Conservation (phyloP, 2,329 filamentous ascomycete genomes). For the Apiospora pterosperma region DNA sequence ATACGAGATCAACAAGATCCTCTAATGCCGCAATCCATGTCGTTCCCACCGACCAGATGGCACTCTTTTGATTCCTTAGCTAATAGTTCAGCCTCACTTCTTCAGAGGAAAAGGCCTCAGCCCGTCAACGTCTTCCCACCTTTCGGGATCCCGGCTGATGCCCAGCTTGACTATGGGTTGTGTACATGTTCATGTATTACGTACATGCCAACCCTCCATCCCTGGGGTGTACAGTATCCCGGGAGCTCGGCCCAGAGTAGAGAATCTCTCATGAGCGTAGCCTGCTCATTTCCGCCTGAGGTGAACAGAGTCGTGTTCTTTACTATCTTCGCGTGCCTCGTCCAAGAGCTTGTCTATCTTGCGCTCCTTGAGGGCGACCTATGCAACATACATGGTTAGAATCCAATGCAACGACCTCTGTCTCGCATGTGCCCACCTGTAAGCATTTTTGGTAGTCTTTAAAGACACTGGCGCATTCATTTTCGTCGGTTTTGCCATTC, state of each 20-base stretch:
- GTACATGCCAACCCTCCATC: neutral
- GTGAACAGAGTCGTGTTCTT: conserved; percentile 77
- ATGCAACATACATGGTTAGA: conserved; percentile 6
- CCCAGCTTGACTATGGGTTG: neutral
- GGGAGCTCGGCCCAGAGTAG: neutral
- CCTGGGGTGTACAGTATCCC: neutral
- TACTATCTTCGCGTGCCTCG: conserved; percentile 84
- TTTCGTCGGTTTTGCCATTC: conserved; percentile 68
- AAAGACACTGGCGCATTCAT: conserved; percentile 83
- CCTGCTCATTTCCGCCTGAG: conserved; percentile 42
- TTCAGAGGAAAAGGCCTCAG: neutral
- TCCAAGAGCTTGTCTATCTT: conserved; percentile 93
- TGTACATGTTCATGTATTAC: neutral
- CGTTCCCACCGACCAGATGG: neutral
- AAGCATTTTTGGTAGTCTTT: conserved; percentile 86
- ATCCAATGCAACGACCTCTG: neutral
- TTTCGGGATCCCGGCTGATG: neutral
- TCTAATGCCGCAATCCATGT: neutral
- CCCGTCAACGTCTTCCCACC: neutral
- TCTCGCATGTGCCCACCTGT: conserved; percentile 48
- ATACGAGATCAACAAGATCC: neutral
- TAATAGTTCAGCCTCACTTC: neutral
- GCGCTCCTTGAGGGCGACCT: conserved; percentile 83
- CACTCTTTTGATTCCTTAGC: neutral
- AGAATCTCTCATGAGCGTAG: neutral